Base-by-base conservation (phyloP, 192 early-diverging fungal genomes). In the Glomus cerebriforme region DNA sequence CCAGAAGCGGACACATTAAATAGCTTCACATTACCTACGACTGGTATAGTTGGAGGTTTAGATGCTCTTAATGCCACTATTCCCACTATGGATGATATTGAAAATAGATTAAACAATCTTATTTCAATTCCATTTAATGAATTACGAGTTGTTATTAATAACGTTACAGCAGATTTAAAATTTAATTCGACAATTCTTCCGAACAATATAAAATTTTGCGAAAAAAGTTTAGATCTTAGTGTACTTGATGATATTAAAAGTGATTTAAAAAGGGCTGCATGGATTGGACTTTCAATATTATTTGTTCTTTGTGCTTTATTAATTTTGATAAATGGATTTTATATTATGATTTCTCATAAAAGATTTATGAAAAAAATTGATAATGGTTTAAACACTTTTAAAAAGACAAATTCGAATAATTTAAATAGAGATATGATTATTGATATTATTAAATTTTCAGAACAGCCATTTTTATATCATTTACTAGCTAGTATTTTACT, bases 41-140 rank as follows among this genome's bases (percentile, higher is more conserved):
- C 26, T 7, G 32, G 58, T 59, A 58, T 65, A 7, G 62, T 35
- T 15, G 9, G 24, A 43, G 75, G 39, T 12, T 17, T 77, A 24
- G 60, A 65, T 26, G 12, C 49, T 24, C 37, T 77, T n/a, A 77
- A 64, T 60, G 27, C 17, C 9, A 77, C 8, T 26, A n/a, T 65
- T 62, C 62, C 59, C 24, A 47, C 62, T 3, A 77, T 65, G 32
- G 37, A 59, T 24, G 75, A 43, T 27, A 77, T 77, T 47, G 62
- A 77, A 45, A 43, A 19, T 15, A 77, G 26, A 49, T 54, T 77
- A 5, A 35, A 64, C 27, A 24, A 64, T 63, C n/a, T 77, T 8
- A 24, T 77, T 10, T 39, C 75, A 26, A 65, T 77, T 45, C 75
- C 75, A 27, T 77, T 77, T 77, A 60, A 77, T 64, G 17, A 77